phyloP scores from a whole-genome alignment of 192 early-diverging fungal species.

The Linnemannia zychae region DNA sequence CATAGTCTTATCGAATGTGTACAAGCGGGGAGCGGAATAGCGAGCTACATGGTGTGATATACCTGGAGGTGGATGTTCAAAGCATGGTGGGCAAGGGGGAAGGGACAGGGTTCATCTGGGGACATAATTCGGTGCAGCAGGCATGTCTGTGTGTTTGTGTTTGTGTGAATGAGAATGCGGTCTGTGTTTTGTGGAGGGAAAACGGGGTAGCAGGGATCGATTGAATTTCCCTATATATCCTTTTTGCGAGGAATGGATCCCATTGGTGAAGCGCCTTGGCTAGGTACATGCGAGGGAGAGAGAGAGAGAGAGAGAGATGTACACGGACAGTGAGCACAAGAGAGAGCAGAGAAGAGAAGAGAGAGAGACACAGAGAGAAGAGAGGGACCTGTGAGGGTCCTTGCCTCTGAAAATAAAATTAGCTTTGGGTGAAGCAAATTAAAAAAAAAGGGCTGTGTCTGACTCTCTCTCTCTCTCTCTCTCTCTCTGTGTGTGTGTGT shows the following conservation, averaged over 20 bases:
- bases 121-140: neutral
- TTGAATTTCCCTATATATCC: too few relatives aligned
- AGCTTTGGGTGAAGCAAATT: neutral
- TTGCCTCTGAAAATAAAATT: neutral
- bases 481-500: neutral
- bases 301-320: too few relatives aligned
- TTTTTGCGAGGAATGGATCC: too few relatives aligned
- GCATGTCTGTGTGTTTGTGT: neutral
- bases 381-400: neutral
- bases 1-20: too few relatives aligned
- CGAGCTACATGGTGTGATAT: too few relatives aligned
- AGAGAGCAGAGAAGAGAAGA: neutral
- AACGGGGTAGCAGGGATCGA: too few relatives aligned
- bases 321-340: neutral
- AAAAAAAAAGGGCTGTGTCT: neutral
- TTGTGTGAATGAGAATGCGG: neutral
- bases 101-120: neutral
- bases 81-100: neutral
- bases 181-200: neutral
- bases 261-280: too few relatives aligned
- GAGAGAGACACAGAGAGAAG: neutral
- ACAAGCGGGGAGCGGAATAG: too few relatives aligned
- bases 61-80: neutral
- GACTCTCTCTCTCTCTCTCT: neutral
- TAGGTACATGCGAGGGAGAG: too few relatives aligned